These are phyloP conservation scores for Tagetes erecta DNA, from an alignment of 129 eudicot species.

Conservation along the genomic window DNA sequence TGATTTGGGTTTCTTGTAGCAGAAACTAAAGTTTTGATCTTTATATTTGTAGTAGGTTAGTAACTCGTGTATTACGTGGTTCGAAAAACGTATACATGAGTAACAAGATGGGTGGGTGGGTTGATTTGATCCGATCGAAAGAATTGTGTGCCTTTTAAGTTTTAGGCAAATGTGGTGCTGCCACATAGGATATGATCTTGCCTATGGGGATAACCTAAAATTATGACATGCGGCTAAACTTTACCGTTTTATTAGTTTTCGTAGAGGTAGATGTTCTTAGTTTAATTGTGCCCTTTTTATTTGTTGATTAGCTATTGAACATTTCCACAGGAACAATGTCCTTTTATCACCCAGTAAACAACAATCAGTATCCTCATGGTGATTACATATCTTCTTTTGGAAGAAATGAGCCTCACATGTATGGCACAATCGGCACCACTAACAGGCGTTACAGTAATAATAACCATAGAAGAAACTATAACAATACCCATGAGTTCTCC, in stretches of 20 bases:
- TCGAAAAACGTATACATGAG: no score
- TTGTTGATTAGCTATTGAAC: slow-evolving; percentile 21
- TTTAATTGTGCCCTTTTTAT: neutral
- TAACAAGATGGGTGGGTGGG: no score
- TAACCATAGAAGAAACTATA: slow-evolving; percentile 38
- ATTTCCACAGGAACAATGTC: slow-evolving; percentile 60
- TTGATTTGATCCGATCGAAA: no score
- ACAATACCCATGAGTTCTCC: slow-evolving; percentile 32
- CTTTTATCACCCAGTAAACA: slow-evolving; percentile 46
- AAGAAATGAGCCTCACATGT: slow-evolving; percentile 41
- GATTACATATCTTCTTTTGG: slow-evolving; percentile 44
- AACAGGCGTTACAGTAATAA: slow-evolving; percentile 28
- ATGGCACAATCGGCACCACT: slow-evolving; percentile 25
- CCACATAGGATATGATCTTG: no score
- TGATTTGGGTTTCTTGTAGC: slow-evolving; percentile 12
- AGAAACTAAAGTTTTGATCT: neutral
- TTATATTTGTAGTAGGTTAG: no score
- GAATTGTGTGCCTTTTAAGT: no score
- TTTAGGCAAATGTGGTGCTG: no score
- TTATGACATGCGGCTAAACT: no score
- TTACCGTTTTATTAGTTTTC: no score
- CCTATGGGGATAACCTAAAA: no score
- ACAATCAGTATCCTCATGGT: slow-evolving; percentile 41
- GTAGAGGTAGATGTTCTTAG: no score
- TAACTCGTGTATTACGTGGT: no score